Conservation (phyloP, 2,329 filamentous ascomycete genomes). For the Hirsutella minnesotensis region DNA sequence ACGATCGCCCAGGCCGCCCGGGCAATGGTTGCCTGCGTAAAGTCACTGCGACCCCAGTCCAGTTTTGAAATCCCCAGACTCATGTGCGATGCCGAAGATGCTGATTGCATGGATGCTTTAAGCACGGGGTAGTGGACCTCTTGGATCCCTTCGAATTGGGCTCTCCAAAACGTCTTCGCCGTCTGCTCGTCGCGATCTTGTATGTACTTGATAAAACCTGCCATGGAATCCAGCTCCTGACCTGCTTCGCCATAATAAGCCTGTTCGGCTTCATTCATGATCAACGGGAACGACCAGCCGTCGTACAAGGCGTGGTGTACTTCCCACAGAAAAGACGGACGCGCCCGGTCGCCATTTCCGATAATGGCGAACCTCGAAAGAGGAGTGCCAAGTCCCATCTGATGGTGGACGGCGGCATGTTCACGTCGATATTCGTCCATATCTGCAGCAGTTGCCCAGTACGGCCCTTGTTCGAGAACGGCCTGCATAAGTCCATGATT, state of each 20-base stretch:
- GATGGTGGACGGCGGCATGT: conserved; percentile 15
- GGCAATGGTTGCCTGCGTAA: conserved; percentile 8
- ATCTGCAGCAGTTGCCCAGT: conserved; percentile 15
- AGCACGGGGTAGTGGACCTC: conserved; percentile 5
- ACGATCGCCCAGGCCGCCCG: conserved; percentile 18
- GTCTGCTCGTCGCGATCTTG: conserved; percentile 14
- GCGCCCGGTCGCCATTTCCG: neutral
- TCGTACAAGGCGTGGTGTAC: conserved; percentile 40
- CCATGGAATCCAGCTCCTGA: conserved; percentile 11
- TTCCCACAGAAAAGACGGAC: conserved; percentile 21
- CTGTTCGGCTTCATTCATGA: conserved; percentile 7
- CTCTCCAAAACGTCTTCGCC: conserved; percentile 27
- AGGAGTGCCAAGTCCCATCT: conserved; percentile 10
- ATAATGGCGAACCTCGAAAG: conserved; percentile 10
- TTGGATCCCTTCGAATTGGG: conserved; percentile 19
- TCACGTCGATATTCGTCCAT: conserved; percentile 20
- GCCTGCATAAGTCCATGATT: conserved; percentile 26
- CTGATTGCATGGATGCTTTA: conserved; percentile 8
- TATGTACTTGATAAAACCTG: conserved; percentile 30
- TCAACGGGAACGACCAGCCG: conserved; percentile 34
- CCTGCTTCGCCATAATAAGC: conserved; percentile 6
- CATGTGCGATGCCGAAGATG: conserved; percentile 2
- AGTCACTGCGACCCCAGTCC: conserved; percentile 9
- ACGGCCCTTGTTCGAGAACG: conserved; percentile 22
- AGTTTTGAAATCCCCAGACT: conserved; percentile 1